Conservation (phyloP, 2,329 filamentous ascomycete genomes). For the Fusarium citri region DNA sequence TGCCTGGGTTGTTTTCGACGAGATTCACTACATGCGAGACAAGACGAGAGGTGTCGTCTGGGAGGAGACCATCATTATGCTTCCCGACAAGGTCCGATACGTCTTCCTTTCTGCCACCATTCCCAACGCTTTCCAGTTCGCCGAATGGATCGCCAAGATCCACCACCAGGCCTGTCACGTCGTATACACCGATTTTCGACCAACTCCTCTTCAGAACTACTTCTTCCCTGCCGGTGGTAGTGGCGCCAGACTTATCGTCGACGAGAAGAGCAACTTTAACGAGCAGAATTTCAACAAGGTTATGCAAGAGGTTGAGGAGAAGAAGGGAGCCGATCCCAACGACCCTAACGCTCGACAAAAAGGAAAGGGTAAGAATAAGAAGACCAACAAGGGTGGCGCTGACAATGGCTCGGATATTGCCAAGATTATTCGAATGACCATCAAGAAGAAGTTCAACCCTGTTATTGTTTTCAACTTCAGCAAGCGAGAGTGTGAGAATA, state of each 20-base stretch:
- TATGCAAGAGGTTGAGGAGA: constrained; percentile 89
- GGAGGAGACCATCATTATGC: constrained; percentile 98
- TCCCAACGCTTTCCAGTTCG: constrained; percentile 98
- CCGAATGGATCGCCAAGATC: constrained; percentile 98
- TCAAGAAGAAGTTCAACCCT: constrained; percentile 96
- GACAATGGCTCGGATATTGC: constrained; percentile 85
- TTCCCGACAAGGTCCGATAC: constrained; percentile 98
- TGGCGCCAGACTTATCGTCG: constrained; percentile 93
- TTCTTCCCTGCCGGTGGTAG: constrained; percentile 94
- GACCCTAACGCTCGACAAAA: constrained; percentile 84
- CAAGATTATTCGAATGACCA: constrained; percentile 99
- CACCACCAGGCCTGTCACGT: constrained; percentile 98
- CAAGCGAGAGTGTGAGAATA: constrained; percentile 93
- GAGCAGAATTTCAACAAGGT: constrained; percentile 98
- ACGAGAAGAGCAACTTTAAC: constrained; percentile 95
- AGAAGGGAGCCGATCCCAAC: constrained; percentile 84
- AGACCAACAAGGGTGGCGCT: constrained; percentile 86
- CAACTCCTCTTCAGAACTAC: constrained; percentile 96
- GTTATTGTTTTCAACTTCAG: constrained; percentile 99
- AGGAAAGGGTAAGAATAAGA: constrained; percentile 92
- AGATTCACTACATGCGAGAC: constrained; percentile 98
- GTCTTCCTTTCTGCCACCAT: constrained; percentile 99
- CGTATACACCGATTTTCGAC: constrained; percentile 98
- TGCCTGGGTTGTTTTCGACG: constrained; percentile 97
- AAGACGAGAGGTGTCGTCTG: constrained; percentile 95